These are phyloP conservation scores for Blumeria graminis DNA, from an alignment of 2,329 filamentous ascomycete species.

Conservation along the genomic window DNA sequence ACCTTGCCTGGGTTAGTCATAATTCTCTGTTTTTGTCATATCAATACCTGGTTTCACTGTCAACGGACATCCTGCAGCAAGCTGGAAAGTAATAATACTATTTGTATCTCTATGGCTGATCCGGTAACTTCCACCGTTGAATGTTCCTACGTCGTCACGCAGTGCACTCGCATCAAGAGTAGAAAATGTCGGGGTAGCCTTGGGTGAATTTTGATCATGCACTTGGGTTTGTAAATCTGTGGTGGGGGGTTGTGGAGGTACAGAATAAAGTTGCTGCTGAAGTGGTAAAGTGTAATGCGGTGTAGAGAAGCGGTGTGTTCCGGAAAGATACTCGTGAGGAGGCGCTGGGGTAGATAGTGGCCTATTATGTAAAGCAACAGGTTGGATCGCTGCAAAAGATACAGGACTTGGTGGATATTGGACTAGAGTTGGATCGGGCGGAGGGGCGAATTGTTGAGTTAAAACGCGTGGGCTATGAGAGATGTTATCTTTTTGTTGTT, in stretches of 20 bases:
- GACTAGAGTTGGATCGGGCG: slow-evolving; percentile 9
- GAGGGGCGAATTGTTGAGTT: slow-evolving; percentile 13
- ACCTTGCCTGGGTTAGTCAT: slow-evolving; percentile 21
- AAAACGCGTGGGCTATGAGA: slow-evolving; percentile 10
- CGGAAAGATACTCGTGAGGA: neutral
- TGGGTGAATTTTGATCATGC: slow-evolving; percentile 6
- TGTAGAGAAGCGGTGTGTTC: slow-evolving; percentile 12
- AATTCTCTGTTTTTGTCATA: neutral
- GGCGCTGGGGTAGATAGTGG: neutral
- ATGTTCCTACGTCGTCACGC: slow-evolving; percentile 76
- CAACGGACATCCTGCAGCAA: slow-evolving; percentile 73
- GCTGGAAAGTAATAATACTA: slow-evolving; percentile 65
- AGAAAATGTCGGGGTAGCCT: slow-evolving; percentile 15
- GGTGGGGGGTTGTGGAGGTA: slow-evolving; percentile 3
- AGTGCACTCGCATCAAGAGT: slow-evolving; percentile 22
- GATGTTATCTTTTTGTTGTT: slow-evolving; percentile 1
- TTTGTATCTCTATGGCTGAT: slow-evolving; percentile 86
- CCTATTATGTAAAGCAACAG: neutral
- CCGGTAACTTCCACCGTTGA: slow-evolving; percentile 85
- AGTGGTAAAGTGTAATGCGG: slow-evolving; percentile 3
- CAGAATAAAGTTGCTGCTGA: slow-evolving; percentile 1
- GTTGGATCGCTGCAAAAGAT: neutral
- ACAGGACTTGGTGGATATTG: neutral
- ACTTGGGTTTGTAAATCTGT: slow-evolving; percentile 6
- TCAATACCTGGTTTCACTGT: slow-evolving; percentile 45